A percentile compares a stretch with the other conserved stretches of the same genome.
Evolutionary conservation across 2,329 filamentous ascomycete genomes (phyloP).

Genomic region (Paracorniculantispora psalliotae): DNA sequence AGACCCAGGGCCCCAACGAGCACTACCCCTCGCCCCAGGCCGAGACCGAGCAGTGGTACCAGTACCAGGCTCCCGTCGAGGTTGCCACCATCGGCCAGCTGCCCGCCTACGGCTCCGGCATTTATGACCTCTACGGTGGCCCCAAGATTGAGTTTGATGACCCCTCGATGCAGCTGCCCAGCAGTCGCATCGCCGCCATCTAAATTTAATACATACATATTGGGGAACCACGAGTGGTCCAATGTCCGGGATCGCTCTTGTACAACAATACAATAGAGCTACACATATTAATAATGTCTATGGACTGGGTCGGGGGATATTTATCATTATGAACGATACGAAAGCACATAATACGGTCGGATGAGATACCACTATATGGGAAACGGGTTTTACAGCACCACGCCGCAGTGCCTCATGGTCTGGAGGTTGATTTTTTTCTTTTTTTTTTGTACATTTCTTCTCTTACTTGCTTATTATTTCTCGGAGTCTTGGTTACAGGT

Average conservation of each 20-base stretch:
- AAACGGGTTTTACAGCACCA: conserved; percentile 13
- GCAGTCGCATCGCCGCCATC: conserved; percentile 52
- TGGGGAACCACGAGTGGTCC: neutral
- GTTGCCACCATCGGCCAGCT: conserved; percentile 50
- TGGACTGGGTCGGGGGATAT: conserved; percentile 21
- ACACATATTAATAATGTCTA: conserved; percentile 15
- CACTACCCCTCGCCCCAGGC: conserved; percentile 35
- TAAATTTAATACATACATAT: conserved; percentile 26
- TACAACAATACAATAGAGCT: conserved; percentile 12
- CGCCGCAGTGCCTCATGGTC: conserved; percentile 2
- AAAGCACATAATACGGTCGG: conserved; percentile 12
- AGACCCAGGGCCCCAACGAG: conserved; percentile 23
- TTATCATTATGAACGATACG: conserved; percentile 20
- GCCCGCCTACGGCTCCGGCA: conserved; percentile 43
- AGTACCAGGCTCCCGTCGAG: conserved; percentile 54
- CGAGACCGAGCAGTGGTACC: conserved; percentile 50
- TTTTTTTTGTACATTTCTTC: conserved; percentile 2
- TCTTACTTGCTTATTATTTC: conserved; percentile 1
- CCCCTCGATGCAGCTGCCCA: conserved; percentile 54
- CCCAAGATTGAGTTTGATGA: conserved; percentile 56
- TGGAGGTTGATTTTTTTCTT: conserved; percentile 1
- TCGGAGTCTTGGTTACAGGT: neutral
- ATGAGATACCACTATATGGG: conserved; percentile 4
- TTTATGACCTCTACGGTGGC: conserved; percentile 47
- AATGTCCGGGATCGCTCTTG: conserved; percentile 6